Evolutionary conservation across 1,284 basidiomycete genomes (phyloP).

Genomic region (Quambalaria eucalypti): DNA sequence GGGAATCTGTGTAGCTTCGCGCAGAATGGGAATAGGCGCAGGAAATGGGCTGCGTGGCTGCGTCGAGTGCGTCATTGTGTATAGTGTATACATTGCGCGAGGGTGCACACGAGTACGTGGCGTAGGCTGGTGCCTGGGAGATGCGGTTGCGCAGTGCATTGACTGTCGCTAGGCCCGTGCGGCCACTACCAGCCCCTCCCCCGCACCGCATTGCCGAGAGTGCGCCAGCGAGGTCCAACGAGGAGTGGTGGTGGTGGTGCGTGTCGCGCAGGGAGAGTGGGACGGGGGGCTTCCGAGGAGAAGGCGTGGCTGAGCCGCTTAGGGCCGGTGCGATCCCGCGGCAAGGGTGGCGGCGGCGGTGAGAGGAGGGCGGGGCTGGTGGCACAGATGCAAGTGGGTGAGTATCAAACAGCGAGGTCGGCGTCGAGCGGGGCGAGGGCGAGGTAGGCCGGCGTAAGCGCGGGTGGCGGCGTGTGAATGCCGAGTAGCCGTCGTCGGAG

Average conservation of each 20-base stretch:
- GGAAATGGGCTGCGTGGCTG: background rate
- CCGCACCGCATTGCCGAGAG: background rate
- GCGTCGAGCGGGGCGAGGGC: too few species aligned
- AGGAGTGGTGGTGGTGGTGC: background rate
- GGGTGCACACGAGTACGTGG: background rate
- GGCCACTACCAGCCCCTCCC: background rate
- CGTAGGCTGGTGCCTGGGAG: background rate
- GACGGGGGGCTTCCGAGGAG: background rate
- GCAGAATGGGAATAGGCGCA: background rate
- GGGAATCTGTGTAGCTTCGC: background rate
- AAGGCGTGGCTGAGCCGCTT: background rate
- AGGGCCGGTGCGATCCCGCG: too few species aligned
- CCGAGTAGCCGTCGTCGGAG: too few species aligned
- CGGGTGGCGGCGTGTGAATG: too few species aligned
- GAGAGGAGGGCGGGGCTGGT: too few species aligned
- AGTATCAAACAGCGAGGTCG: too few species aligned
- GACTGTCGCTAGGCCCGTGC: background rate
- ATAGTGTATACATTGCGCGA: background rate
- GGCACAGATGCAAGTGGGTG: too few species aligned
- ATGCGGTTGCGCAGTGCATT: background rate
- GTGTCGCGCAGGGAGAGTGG: background rate
- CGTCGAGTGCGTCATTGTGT: background rate
- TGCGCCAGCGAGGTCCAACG: background rate
- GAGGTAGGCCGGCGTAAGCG: too few species aligned
- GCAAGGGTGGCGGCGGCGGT: too few species aligned